Base-by-base conservation (phyloP, 805 yeast species). In the Nakazawaea anatomiae region DNA sequence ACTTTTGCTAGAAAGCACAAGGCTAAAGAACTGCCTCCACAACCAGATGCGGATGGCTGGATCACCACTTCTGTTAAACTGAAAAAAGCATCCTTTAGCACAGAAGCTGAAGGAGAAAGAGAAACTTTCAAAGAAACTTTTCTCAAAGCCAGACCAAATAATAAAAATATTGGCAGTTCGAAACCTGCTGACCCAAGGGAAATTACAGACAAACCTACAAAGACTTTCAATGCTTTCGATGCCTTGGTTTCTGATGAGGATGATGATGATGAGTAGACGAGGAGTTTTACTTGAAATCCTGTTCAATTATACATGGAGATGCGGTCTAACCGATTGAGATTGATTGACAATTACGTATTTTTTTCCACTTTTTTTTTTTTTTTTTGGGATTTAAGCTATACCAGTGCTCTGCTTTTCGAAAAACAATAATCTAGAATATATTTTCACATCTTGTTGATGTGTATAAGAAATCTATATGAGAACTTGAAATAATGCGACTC, bases 31-130 rank as follows among this genome's bases (percentile, higher is more conserved):
- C 72, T 73, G 51, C 71, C 73, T 44, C 72, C 71, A 52, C 75
- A 71, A 53, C 77, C 84, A 36, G 95, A 87, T 62, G 86, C 83
- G 52, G 92, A 87, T 55, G 95, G 95, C 44, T 87, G 94, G 92
- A 86, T 86, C 52, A 84, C 92, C 27, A 69, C 74, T 48, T 71
- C 73, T 58, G 69, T 72, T 44, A 75, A 71, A 58, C 72, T 72
- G 52, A 57, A 58, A 32, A 65, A 66, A 55, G 66, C 60, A 47
- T 70, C 76, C 11, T 74, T 78, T 52, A 81, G 80, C 58, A 75
- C 65, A 42, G 70, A 58, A 30, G 80, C 73, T 30, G 83, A 77
- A 53, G 74, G 74, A 54, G 66, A 69, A 47, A 70, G 75, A 60
- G 79, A 76, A 54, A 62, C 72, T 52, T 61, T 73, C 48, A 77